phyloP scores from a whole-genome alignment of 2,329 filamentous ascomycete species.

The Colletotrichum sp. region DNA sequence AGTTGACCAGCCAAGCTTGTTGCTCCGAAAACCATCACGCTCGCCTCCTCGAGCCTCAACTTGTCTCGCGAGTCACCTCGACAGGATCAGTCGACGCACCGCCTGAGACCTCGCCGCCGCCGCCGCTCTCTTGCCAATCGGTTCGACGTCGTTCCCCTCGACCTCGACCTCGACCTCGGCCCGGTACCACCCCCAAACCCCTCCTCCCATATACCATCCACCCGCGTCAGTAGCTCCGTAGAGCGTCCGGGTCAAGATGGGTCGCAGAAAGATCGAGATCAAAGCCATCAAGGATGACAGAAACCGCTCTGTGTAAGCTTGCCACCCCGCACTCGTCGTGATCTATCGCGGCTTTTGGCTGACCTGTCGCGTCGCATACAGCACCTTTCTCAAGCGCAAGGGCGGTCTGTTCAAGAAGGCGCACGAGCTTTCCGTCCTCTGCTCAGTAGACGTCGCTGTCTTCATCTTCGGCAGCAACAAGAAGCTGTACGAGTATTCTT shows the following conservation, averaged over 20 bases:
- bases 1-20: constrained; percentile 14
- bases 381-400: constrained; percentile 98
- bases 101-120: constrained; percentile 16
- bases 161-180: not conserved
- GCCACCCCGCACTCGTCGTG: not conserved
- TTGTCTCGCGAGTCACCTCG: not conserved
- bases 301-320: constrained; percentile 92
- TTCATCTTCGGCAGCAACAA: constrained; percentile 99
- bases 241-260: constrained; percentile 65
- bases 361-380: constrained; percentile 40
- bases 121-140: not conserved
- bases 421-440: constrained; percentile 96
- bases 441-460: constrained; percentile 97
- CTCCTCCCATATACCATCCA: not conserved
- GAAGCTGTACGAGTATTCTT: constrained; percentile 98
- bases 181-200: not conserved
- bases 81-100: constrained; percentile 5
- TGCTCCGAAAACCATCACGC: constrained; percentile 1
- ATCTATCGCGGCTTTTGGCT: not conserved
- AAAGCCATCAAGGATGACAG: constrained; percentile 99
- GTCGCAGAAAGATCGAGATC: constrained; percentile 99
- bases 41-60: constrained; percentile 7
- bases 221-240: not conserved
- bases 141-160: not conserved
- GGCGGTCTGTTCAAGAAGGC: constrained; percentile 99